phyloP scores from a whole-genome alignment of 371 early-diverging fungal genomes.

The Syncephalastrum sp. region DNA sequence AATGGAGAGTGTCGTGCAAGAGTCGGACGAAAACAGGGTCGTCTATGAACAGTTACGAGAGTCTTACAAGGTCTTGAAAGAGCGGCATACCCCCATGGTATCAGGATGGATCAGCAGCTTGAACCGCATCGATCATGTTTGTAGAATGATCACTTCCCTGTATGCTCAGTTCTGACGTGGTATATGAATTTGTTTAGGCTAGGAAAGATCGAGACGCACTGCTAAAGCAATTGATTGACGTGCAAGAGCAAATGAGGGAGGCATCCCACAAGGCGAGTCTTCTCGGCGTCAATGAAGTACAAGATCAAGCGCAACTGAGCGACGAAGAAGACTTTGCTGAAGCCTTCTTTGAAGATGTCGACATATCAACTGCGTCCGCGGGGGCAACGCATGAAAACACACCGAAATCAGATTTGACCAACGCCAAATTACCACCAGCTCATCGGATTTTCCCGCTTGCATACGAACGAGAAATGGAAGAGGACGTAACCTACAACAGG shows the following conservation, averaged over 20 bases:
- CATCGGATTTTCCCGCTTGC: constrained; percentile 50
- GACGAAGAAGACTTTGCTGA: constrained; percentile 53
- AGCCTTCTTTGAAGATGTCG: constrained; percentile 57
- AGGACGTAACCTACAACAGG: constrained; percentile 46
- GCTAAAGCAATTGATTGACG: constrained; percentile 37
- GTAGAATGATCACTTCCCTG: too few relatives aligned
- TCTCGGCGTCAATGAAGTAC: constrained; percentile 35
- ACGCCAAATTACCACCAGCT: constrained; percentile 31
- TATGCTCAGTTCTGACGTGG: background rate
- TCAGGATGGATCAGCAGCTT: constrained; percentile 54
- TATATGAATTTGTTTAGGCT: constrained; percentile 16
- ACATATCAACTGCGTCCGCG: constrained; percentile 17
- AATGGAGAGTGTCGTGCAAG: constrained; percentile 49
- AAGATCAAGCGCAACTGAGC: background rate
- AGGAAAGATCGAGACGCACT: constrained; percentile 31
- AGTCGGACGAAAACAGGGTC: constrained; percentile 57
- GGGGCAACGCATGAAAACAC: background rate
- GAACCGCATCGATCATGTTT: constrained; percentile 38
- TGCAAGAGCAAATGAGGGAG: constrained; percentile 38
- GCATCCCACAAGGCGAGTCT: constrained; percentile 51
- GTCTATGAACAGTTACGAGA: constrained; percentile 66
- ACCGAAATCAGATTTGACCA: constrained; percentile 1
- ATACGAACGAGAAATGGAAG: constrained; percentile 43
- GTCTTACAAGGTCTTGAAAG: constrained; percentile 45
- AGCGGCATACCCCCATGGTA: constrained; percentile 43